These are phyloP conservation scores for Aspergillus puulaauensis DNA, from an alignment of 2,329 filamentous ascomycete species.

Conservation along the genomic window DNA sequence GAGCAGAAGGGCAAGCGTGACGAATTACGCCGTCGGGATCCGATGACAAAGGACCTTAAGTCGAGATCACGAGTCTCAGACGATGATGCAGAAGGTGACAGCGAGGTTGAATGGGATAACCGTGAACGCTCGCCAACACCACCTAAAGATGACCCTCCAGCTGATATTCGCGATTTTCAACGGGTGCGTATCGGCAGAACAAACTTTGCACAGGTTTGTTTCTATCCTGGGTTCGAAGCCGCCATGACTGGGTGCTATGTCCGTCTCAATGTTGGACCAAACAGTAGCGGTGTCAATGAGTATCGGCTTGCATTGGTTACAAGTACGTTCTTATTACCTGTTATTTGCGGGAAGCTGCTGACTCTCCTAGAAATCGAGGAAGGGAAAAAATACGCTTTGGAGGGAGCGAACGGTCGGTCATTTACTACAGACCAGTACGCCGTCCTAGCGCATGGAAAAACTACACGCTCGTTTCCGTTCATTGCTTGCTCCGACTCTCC, in stretches of 20 bases:
- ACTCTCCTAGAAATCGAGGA: conserved; percentile 65
- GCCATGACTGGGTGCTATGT: conserved; percentile 81
- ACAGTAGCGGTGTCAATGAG: conserved; percentile 70
- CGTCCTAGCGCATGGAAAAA: conserved; percentile 76
- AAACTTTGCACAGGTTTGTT: conserved; percentile 88
- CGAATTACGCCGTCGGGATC: conserved; percentile 46
- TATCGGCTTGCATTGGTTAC: conserved; percentile 91
- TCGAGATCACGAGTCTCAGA: conserved; percentile 64
- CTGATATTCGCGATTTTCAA: conserved; percentile 78
- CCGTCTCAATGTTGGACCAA: conserved; percentile 78
- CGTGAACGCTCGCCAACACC: conserved; percentile 51
- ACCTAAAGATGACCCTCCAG: conserved; percentile 65
- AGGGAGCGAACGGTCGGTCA: conserved; percentile 68
- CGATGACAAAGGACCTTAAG: conserved; percentile 52
- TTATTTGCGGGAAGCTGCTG: not conserved
- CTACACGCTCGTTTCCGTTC: conserved; percentile 83
- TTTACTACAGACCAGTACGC: conserved; percentile 87
- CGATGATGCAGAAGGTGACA: conserved; percentile 67
- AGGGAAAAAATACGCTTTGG: conserved; percentile 80
- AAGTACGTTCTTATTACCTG: conserved; percentile 50
- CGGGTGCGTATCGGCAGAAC: conserved; percentile 78
- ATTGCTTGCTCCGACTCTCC: conserved; percentile 81
- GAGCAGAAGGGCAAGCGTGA: conserved; percentile 57
- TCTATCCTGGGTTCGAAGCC: conserved; percentile 84
- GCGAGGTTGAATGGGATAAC: conserved; percentile 75